These are phyloP conservation scores for Canna indica DNA, from an alignment of 176 grass and related monocot genomes.

Conservation along the genomic window DNA sequence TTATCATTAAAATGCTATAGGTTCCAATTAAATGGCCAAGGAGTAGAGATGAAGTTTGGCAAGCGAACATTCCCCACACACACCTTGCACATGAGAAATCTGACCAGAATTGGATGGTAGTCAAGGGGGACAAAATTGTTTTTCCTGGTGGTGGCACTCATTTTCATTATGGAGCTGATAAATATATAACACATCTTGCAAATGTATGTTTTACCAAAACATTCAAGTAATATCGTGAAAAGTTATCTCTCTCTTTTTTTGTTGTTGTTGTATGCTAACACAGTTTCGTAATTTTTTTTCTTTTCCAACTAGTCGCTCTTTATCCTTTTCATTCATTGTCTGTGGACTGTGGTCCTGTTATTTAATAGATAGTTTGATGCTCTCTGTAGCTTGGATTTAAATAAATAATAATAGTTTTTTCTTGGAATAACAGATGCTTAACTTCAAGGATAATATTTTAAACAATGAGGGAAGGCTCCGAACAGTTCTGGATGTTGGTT, in stretches of 20 bases:
- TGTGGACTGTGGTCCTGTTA: background rate
- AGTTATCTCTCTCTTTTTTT: background rate
- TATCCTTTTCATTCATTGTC: background rate
- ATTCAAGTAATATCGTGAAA: background rate
- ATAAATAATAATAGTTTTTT: background rate
- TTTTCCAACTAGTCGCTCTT: background rate
- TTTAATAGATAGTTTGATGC: background rate
- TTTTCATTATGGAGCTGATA: constrained; percentile 13
- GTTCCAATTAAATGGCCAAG: constrained; percentile 6
- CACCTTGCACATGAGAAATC: constrained; percentile 12
- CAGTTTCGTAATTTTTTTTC: background rate
- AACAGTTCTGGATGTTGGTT: constrained; percentile 6
- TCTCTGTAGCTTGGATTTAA: background rate
- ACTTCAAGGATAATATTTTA: constrained; percentile 6
- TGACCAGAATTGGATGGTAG: constrained; percentile 10
- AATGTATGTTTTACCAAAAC: background rate
- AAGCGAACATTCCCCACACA: constrained; percentile 11
- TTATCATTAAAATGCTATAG: background rate
- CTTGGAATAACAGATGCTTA: constrained; percentile 4
- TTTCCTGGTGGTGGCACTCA: constrained; percentile 9
- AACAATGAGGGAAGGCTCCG: constrained; percentile 4
- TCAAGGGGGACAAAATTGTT: background rate
- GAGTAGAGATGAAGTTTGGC: constrained; percentile 9
- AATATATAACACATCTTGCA: constrained; percentile 7
- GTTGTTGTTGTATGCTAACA: no score